Conservation (phyloP, 768 basidiomycete genomes). For the Russula sp. region DNA sequence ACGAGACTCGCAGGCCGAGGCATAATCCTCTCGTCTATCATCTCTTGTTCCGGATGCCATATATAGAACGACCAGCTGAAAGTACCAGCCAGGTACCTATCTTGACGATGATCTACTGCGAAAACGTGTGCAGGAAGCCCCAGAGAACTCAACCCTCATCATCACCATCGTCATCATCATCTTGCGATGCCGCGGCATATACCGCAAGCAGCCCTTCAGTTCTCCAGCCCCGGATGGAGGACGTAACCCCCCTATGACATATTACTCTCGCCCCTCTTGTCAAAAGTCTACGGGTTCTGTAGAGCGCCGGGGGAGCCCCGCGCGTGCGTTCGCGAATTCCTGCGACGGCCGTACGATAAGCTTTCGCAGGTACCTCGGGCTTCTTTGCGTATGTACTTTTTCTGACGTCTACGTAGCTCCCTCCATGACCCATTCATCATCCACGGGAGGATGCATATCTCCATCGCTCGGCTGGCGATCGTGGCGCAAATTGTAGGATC, state of each 20-base stretch:
- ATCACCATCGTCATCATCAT: conserved; percentile 1
- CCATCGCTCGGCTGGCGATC: neutral
- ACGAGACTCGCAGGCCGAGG: neutral
- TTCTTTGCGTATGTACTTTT: neutral
- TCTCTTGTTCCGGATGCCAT: conserved; percentile 13
- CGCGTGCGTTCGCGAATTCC: neutral
- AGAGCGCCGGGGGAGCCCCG: neutral
- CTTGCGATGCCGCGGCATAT: conserved; percentile 10
- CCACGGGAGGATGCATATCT: conserved; percentile 4
- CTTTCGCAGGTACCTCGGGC: conserved; percentile 5
- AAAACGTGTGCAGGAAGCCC: conserved; percentile 15
- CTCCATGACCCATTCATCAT: neutral
- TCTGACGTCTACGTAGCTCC: conserved; percentile 3
- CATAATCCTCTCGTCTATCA: conserved; percentile 2
- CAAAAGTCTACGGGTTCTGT: neutral
- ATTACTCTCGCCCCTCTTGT: neutral
- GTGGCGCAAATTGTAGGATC: neutral
- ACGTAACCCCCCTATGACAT: conserved; percentile 9
- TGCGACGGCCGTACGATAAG: neutral
- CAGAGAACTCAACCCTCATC: conserved; percentile 5
- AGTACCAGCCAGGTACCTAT: conserved; percentile 13
- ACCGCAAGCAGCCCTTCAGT: neutral
- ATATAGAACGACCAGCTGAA: conserved; percentile 5
- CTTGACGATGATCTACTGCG: conserved; percentile 12
- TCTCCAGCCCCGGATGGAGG: conserved; percentile 3